Conservation (phyloP, 176 grass and related monocot species). For the Avena insularis region DNA sequence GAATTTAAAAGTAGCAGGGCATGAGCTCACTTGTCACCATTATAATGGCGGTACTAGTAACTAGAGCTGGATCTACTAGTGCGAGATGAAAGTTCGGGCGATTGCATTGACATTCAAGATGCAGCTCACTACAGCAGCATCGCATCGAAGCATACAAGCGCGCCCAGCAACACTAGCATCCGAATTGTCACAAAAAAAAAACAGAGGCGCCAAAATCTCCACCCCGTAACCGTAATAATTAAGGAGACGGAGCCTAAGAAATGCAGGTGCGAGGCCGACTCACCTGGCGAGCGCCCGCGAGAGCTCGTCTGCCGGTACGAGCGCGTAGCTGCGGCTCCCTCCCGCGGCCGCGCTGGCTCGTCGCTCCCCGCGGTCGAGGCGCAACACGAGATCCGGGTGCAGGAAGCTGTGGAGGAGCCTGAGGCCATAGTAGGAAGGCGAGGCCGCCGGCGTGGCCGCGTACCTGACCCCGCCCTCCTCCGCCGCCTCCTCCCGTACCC, state of each 20-base stretch:
- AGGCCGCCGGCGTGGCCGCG: slow-evolving; percentile 51
- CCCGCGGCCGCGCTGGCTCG: background rate
- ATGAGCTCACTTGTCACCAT: background rate
- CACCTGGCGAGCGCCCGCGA: slow-evolving; percentile 57
- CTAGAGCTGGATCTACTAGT: slow-evolving; percentile 3
- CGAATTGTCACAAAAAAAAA: background rate
- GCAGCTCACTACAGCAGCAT: background rate
- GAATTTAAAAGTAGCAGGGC: background rate
- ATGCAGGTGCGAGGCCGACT: background rate
- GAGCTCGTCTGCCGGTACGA: slow-evolving; percentile 66
- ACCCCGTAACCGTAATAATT: background rate
- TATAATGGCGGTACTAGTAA: background rate
- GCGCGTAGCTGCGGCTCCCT: slow-evolving; percentile 57
- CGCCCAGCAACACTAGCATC: background rate
- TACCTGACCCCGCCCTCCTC: slow-evolving; percentile 59
- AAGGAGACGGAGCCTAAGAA: background rate
- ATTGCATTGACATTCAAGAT: background rate
- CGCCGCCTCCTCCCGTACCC: slow-evolving; percentile 56
- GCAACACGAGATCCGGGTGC: slow-evolving; percentile 73
- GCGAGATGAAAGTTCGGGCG: background rate
- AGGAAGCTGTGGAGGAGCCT: slow-evolving; percentile 74
- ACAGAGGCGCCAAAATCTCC: background rate
- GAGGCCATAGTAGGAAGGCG: slow-evolving; percentile 73
- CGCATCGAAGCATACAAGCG: background rate
- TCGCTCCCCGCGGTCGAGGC: slow-evolving; percentile 60